Conservation (phyloP, 2,329 filamentous ascomycete genomes). For the Diatrype stigma region DNA sequence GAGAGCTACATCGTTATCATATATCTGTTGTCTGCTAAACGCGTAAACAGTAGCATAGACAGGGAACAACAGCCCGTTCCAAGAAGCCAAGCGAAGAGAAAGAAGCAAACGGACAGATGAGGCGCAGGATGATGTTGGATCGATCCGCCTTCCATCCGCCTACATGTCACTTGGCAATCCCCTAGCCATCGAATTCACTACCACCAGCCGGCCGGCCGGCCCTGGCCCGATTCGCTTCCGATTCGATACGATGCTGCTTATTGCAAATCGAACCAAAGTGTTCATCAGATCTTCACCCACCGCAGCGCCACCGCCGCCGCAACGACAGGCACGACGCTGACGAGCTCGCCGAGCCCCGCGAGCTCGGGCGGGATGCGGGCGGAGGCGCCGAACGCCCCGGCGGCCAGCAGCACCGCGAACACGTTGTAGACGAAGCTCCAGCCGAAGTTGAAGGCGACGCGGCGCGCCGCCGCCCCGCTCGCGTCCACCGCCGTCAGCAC, state of each 20-base stretch:
- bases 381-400: conserved; percentile 58
- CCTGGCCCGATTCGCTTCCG: too few relatives aligned
- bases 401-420: conserved; percentile 62
- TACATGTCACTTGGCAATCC: too few relatives aligned
- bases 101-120: background rate
- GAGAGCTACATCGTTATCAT: background rate
- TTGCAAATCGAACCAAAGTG: too few relatives aligned
- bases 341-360: conserved; percentile 59
- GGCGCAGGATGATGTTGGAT: background rate
- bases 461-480: conserved; percentile 36
- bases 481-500: conserved; percentile 57
- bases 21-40: background rate
- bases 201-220: too few relatives aligned
- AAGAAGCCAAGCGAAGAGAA: too few relatives aligned
- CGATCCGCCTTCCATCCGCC: background rate
- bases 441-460: conserved; percentile 64
- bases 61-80: too few relatives aligned
- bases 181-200: too few relatives aligned
- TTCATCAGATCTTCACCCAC: conserved; percentile 33
- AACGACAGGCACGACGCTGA: conserved; percentile 70
- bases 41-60: too few relatives aligned
- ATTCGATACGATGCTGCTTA: too few relatives aligned
- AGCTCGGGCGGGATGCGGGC: conserved; percentile 49
- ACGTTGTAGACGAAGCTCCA: conserved; percentile 71
- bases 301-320: conserved; percentile 47